phyloP scores from a whole-genome alignment of 2,329 filamentous ascomycete genomes.

The Albifimbria verrucaria region DNA sequence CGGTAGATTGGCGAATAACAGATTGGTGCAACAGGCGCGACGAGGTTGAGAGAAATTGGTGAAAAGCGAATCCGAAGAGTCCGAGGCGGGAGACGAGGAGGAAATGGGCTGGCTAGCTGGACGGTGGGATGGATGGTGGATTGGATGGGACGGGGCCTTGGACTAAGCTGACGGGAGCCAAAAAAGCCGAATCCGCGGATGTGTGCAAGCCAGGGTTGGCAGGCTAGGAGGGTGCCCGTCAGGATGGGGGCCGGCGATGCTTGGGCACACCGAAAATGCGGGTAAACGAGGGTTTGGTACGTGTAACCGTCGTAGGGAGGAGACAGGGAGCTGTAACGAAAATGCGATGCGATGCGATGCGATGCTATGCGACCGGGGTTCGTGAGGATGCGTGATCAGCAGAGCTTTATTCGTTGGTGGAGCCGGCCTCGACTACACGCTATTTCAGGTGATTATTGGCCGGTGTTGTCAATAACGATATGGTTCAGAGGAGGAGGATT shows the following conservation, averaged over 20 bases:
- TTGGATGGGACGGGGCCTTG: neutral
- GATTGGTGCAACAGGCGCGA: too few relatives aligned
- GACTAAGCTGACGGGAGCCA: too few relatives aligned
- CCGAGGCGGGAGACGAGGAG: neutral
- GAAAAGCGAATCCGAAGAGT: neutral
- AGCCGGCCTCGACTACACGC: too few relatives aligned
- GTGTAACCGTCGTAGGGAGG: too few relatives aligned
- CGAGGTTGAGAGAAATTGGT: neutral
- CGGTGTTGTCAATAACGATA: too few relatives aligned
- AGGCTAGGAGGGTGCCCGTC: neutral
- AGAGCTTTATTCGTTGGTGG: too few relatives aligned
- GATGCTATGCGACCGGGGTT: constrained; percentile 1
- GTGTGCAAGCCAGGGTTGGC: neutral
- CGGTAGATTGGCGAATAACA: neutral
- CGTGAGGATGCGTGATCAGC: too few relatives aligned
- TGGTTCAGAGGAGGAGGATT: too few relatives aligned
- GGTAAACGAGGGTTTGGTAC: too few relatives aligned
- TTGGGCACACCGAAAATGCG: neutral
- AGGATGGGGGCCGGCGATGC: neutral
- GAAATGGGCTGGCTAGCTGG: too few relatives aligned
- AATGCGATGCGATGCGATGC: neutral
- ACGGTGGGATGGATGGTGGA: too few relatives aligned
- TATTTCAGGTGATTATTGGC: too few relatives aligned
- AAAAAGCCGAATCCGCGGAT: neutral
- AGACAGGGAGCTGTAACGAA: neutral